A percentile compares a stretch with the other conserved stretches of the same genome.
These are phyloP conservation scores for Coemansia sp. DNA, from an alignment of 192 early-diverging fungal species.

Conservation along the genomic window DNA sequence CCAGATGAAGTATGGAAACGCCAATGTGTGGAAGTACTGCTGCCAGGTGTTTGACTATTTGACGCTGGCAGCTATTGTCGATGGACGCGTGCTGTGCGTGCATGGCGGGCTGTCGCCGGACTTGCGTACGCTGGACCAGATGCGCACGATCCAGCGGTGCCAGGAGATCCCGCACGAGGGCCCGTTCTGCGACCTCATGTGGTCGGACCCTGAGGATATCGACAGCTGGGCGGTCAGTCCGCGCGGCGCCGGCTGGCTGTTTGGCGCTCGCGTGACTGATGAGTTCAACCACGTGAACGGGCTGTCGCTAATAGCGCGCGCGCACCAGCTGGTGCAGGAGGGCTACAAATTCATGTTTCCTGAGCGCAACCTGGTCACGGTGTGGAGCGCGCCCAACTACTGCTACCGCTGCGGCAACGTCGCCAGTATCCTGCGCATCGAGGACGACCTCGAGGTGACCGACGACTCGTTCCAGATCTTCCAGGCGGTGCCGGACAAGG, in stretches of 20 bases:
- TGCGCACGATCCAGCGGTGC: constrained; percentile 89
- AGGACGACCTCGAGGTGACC: constrained; percentile 73
- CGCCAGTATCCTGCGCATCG: constrained; percentile 74
- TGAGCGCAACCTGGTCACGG: constrained; percentile 91
- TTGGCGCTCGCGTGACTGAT: constrained; percentile 89
- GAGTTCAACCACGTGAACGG: constrained; percentile 81
- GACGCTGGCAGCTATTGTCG: constrained; percentile 90
- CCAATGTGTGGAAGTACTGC: constrained; percentile 96
- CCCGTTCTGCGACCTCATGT: constrained; percentile 95
- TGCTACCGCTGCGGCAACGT: constrained; percentile 99
- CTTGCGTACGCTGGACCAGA: constrained; percentile 93
- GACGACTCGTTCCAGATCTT: constrained; percentile 95
- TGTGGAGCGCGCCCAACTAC: constrained; percentile 99
- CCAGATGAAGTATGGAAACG: constrained; percentile 92
- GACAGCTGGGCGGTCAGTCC: constrained; percentile 93
- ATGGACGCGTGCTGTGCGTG: constrained; percentile 92
- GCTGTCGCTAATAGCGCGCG: constrained; percentile 87
- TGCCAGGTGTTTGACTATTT: constrained; percentile 98
- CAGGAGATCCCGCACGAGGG: constrained; percentile 98
- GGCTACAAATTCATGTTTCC: constrained; percentile 94
- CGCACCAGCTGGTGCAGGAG: constrained; percentile 97
- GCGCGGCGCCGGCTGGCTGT: constrained; percentile 96
- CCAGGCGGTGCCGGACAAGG: constrained; percentile 91
- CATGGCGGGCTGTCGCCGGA: constrained; percentile 94
- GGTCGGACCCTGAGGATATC: constrained; percentile 95